A percentile compares a stretch with the other conserved stretches of the same genome.
Conservation (phyloP, 2,329 filamentous ascomycete species). For the Cadophora sp. region DNA sequence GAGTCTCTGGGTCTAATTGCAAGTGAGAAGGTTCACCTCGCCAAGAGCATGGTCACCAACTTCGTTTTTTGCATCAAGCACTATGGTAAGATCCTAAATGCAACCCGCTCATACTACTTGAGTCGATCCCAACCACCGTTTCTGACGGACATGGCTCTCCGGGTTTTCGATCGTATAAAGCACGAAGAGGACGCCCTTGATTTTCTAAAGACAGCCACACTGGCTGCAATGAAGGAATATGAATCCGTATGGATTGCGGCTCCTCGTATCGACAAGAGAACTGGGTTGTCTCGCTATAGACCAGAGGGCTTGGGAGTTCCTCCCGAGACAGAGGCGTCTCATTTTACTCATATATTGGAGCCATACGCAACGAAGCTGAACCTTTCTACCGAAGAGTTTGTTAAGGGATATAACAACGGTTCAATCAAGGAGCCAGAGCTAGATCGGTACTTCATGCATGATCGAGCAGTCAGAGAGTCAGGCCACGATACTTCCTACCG, state of each 20-base stretch:
- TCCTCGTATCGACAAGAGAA: constrained; percentile 56
- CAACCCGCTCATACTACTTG: constrained; percentile 95
- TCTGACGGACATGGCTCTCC: constrained; percentile 94
- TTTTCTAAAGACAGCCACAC: constrained; percentile 79
- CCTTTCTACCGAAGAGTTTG: constrained; percentile 84
- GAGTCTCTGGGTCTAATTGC: constrained; percentile 88
- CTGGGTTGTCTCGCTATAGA: constrained; percentile 59
- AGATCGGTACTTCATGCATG: constrained; percentile 95
- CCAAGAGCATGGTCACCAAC: constrained; percentile 93
- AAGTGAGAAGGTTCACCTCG: constrained; percentile 83
- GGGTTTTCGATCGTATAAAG: constrained; percentile 93
- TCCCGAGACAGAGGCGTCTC: constrained; percentile 61
- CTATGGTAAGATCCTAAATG: constrained; percentile 98
- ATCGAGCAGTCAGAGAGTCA: constrained; percentile 93
- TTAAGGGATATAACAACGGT: constrained; percentile 84
- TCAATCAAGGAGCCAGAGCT: constrained; percentile 83
- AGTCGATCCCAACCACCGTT: constrained; percentile 95
- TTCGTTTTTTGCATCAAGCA: constrained; percentile 99
- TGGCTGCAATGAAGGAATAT: constrained; percentile 88
- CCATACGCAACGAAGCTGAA: constrained; percentile 62
- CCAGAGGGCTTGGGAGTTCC: constrained; percentile 60
- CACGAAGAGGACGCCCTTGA: constrained; percentile 68
- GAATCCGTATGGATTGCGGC: constrained; percentile 44
- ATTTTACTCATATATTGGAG: constrained; percentile 55
- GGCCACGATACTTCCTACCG: constrained; percentile 97